These are phyloP conservation scores for Plasmodium blacklocki DNA, from an alignment of 169 alveolate species.

Conservation along the genomic window DNA sequence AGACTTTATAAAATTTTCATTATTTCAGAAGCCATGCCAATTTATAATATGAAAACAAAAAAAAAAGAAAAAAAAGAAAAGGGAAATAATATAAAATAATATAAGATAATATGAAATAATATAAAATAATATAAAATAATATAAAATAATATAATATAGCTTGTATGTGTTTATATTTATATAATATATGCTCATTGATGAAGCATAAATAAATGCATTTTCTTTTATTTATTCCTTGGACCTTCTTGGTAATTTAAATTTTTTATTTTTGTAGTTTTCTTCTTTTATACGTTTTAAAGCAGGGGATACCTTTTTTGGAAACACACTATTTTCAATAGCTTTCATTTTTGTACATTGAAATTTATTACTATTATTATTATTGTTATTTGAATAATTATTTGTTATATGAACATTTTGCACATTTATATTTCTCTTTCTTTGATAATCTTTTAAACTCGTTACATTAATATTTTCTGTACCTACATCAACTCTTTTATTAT, in stretches of 20 bases:
- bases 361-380: neutral
- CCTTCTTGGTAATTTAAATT: conserved; percentile 24
- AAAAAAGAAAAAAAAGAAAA: too few species aligned
- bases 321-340: neutral
- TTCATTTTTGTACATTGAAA: conserved; percentile 1
- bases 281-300: conserved; percentile 32
- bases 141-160: too few species aligned
- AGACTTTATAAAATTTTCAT: too few species aligned
- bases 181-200: too few species aligned
- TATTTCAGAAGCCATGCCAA: too few species aligned
- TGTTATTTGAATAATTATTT: neutral
- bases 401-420: neutral
- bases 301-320: conserved; percentile 33
- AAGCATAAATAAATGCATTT: neutral
- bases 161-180: too few species aligned
- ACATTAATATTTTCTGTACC: neutral
- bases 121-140: too few species aligned
- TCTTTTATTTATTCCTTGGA: conserved; percentile 4
- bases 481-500: too few species aligned
- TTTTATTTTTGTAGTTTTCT: conserved; percentile 32
- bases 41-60: too few species aligned
- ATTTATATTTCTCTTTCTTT: conserved; percentile 22
- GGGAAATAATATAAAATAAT: too few species aligned
- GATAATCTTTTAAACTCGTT: neutral
- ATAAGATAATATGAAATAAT: too few species aligned